Conservation (phyloP, 345 rosid genomes). For the Diplotaxis tenuifolia region DNA sequence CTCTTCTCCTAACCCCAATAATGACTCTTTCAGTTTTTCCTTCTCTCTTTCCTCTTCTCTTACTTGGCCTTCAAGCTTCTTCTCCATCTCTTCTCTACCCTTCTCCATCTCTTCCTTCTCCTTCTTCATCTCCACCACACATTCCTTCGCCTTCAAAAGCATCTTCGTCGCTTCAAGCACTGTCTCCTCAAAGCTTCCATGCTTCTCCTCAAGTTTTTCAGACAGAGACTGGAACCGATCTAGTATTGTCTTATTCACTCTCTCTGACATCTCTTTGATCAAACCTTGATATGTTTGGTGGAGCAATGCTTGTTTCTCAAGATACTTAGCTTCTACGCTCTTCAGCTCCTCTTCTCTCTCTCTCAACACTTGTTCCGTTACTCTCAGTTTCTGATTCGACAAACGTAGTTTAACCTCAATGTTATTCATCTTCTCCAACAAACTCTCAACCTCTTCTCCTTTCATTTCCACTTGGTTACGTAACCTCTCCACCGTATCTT, state of each 20-base stretch:
- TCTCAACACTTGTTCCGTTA: conserved; percentile 70
- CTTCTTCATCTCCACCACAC: conserved; percentile 45
- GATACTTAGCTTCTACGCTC: conserved; percentile 59
- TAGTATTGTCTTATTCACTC: conserved; percentile 35
- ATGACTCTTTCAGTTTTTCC: conserved; percentile 43
- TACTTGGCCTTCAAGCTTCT: conserved; percentile 46
- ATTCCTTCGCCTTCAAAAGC: conserved; percentile 45
- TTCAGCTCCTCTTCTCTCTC: conserved; percentile 71
- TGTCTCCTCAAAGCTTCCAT: conserved; percentile 36
- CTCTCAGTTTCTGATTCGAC: conserved; percentile 90
- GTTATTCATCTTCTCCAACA: conserved; percentile 51
- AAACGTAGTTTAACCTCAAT: conserved; percentile 82
- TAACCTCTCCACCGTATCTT: conserved; percentile 60
- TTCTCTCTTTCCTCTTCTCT: conserved; percentile 55
- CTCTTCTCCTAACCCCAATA: conserved; percentile 60
- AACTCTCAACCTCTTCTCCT: conserved; percentile 66
- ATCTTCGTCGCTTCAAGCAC: conserved; percentile 44
- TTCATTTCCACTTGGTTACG: conserved; percentile 66
- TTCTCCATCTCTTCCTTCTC: conserved; percentile 36
- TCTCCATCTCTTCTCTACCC: conserved; percentile 36
- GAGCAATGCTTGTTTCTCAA: conserved; percentile 58
- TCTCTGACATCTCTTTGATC: conserved; percentile 48
- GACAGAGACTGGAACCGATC: conserved; percentile 43
- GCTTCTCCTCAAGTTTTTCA: conserved; percentile 44
- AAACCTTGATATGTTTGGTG: conserved; percentile 46